Evolutionary conservation across 768 basidiomycete species (phyloP).

Genomic region (Leccinum broughii): DNA sequence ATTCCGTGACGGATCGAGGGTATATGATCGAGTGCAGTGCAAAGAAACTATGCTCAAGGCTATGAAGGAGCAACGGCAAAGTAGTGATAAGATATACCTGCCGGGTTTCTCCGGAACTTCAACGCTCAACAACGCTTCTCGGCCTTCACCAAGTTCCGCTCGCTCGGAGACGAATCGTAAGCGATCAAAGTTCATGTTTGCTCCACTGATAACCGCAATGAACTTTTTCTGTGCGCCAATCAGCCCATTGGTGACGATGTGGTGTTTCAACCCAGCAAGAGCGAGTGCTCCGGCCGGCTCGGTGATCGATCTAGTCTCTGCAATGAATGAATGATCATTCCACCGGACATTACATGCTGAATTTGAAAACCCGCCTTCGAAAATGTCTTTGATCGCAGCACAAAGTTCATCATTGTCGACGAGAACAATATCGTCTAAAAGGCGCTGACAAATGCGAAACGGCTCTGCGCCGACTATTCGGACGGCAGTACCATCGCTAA

Average conservation of each 20-base stretch:
- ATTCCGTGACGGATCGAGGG: constrained; percentile 93
- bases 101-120: constrained; percentile 92
- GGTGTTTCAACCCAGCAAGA: constrained; percentile 86
- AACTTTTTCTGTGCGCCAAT: constrained; percentile 83
- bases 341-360: not conserved
- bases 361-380: constrained; percentile 67
- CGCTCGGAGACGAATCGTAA: constrained; percentile 98
- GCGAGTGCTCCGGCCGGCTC: constrained; percentile 96
- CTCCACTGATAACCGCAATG: constrained; percentile 91
- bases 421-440: constrained; percentile 80
- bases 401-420: constrained; percentile 96
- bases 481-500: constrained; percentile 97
- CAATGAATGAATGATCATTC: not conserved
- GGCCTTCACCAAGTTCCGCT: constrained; percentile 93
- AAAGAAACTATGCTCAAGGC: constrained; percentile 63
- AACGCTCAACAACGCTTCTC: constrained; percentile 92
- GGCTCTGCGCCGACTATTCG: constrained; percentile 94
- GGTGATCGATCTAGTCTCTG: constrained; percentile 90
- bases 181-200: constrained; percentile 99
- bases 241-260: constrained; percentile 80
- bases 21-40: constrained; percentile 84
- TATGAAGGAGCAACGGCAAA: constrained; percentile 2
- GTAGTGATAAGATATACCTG: constrained; percentile 50
- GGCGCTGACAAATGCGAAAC: constrained; percentile 85
- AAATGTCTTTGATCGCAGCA: constrained; percentile 98